Evolutionary conservation across 495 filamentous ascomycete genomes (phyloP).

Genomic region (Aspergillus kassunensis): DNA sequence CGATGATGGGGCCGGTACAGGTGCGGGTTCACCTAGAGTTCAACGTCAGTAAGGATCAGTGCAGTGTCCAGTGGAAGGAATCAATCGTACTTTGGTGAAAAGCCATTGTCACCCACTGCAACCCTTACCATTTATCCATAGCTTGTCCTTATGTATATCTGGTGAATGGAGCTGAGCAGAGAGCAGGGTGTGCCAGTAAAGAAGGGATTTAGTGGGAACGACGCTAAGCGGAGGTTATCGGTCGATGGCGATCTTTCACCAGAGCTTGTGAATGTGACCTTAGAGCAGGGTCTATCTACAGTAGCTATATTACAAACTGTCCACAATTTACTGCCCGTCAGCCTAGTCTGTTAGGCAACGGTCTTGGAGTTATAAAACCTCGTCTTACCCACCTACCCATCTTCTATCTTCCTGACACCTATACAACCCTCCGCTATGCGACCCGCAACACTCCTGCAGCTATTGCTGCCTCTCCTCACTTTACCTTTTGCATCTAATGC

Average conservation of each 20-base stretch:
- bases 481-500: slow-evolving; percentile 33
- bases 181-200: not conserved
- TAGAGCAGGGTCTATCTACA: too few species aligned
- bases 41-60: slow-evolving; percentile 10
- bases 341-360: too few species aligned
- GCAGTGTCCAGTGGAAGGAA: not conserved
- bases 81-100: slow-evolving; percentile 30
- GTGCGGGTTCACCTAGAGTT: slow-evolving; percentile 30
- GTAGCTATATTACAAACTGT: too few species aligned
- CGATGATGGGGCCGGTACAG: slow-evolving; percentile 45
- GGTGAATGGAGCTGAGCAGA: not conserved
- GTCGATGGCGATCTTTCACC: not conserved
- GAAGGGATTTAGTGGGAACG: not conserved
- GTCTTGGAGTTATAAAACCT: too few species aligned
- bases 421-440: slow-evolving; percentile 14
- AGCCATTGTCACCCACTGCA: slow-evolving; percentile 34
- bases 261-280: too few species aligned
- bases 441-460: slow-evolving; percentile 2
- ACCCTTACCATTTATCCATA: slow-evolving; percentile 22
- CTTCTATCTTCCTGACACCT: not conserved
- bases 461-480: slow-evolving; percentile 25
- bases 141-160: slow-evolving; percentile 23
- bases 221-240: slow-evolving; percentile 12
- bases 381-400: too few species aligned
- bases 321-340: too few species aligned